phyloP scores from a whole-genome alignment of 805 yeast genomes.

The Teunomyces lycoperdinae region DNA sequence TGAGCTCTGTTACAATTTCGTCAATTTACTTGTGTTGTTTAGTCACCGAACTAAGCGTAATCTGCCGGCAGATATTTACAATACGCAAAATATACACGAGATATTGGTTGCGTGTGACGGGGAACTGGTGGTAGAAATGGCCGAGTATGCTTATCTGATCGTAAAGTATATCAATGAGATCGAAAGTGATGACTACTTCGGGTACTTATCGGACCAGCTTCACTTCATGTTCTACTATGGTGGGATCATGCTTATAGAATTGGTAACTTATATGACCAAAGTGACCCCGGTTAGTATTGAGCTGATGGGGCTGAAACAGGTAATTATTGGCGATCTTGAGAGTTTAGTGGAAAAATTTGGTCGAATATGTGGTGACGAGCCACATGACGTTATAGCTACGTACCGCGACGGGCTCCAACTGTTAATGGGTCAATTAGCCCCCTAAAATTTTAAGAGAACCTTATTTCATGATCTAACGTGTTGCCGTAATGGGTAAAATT shows the following conservation, averaged over 20 bases:
- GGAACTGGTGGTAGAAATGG: conserved; percentile 30
- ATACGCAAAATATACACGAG: conserved; percentile 19
- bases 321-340: conserved; percentile 12
- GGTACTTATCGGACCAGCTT: conserved; percentile 68
- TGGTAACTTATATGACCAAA: conserved; percentile 12
- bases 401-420: conserved; percentile 23
- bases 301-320: background rate
- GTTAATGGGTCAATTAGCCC: background rate
- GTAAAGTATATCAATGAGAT: conserved; percentile 40
- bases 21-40: conserved; percentile 49
- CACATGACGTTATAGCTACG: conserved; percentile 28
- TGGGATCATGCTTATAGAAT: conserved; percentile 34
- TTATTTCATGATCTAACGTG: too few relatives aligned
- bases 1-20: conserved; percentile 66
- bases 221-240: conserved; percentile 51
- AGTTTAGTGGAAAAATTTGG: conserved; percentile 26
- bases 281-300: background rate
- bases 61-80: conserved; percentile 8
- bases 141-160: conserved; percentile 41
- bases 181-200: conserved; percentile 56
- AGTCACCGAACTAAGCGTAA: conserved; percentile 28
- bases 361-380: conserved; percentile 24
- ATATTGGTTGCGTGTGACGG: conserved; percentile 24
- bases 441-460: too few relatives aligned
- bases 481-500: too few relatives aligned